phyloP scores from a whole-genome alignment of 495 filamentous ascomycete species.

The Collariella sp. region DNA sequence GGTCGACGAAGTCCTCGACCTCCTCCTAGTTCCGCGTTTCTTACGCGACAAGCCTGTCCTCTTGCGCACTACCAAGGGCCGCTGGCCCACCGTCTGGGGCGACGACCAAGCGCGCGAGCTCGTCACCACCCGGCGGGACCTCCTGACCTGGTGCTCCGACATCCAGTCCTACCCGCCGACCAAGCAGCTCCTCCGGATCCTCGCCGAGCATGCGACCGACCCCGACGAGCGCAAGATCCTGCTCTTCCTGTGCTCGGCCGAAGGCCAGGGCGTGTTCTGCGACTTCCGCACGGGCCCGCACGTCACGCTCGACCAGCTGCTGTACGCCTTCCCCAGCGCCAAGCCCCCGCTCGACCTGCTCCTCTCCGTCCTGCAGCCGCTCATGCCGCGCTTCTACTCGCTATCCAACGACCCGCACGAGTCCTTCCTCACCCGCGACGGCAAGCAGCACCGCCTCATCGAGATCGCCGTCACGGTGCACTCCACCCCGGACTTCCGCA shows the following conservation, averaged over 20 bases:
- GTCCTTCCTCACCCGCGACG: conserved; percentile 58
- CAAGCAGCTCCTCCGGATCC: conserved; percentile 74
- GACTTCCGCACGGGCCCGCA: conserved; percentile 87
- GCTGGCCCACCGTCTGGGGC: conserved; percentile 98
- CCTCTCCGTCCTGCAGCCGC: conserved; percentile 66
- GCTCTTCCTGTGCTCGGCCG: conserved; percentile 72
- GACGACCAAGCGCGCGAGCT: conserved; percentile 78
- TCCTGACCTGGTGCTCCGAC: conserved; percentile 92
- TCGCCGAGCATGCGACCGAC: conserved; percentile 77
- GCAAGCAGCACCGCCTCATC: conserved; percentile 69
- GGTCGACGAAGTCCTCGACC: conserved; percentile 76
- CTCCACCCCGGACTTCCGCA: conserved; percentile 71
- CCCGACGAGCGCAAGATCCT: conserved; percentile 80
- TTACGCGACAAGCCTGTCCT: conserved; percentile 74
- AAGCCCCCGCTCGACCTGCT: conserved; percentile 77
- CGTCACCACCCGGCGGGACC: conserved; percentile 77
- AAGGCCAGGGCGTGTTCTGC: conserved; percentile 90
- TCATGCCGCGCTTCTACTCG: conserved; percentile 98
- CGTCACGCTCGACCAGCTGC: conserved; percentile 72
- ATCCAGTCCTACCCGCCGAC: conserved; percentile 87
- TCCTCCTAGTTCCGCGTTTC: conserved; percentile 64
- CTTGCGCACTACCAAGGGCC: conserved; percentile 66
- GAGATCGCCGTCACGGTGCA: conserved; percentile 94
- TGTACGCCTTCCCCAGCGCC: conserved; percentile 85
- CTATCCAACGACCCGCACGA: conserved; percentile 91